These are phyloP conservation scores for Agaricales sp. DNA, from an alignment of 1,284 basidiomycete genomes.

Conservation along the genomic window DNA sequence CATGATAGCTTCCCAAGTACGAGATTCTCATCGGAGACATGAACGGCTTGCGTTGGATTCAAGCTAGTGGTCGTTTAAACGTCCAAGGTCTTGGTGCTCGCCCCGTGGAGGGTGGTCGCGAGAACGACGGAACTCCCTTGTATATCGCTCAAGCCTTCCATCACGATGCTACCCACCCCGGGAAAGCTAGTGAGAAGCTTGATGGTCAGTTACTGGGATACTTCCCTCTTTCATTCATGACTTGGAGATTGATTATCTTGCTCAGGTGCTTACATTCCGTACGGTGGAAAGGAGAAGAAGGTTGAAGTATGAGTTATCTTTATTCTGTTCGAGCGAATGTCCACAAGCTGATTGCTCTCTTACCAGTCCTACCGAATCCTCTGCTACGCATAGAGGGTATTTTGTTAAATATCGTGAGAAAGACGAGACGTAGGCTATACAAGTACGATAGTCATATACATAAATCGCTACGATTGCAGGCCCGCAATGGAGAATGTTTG, in stretches of 20 bases:
- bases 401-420: too few relatives aligned
- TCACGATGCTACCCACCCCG: conserved; percentile 44
- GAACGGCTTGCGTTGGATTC: conserved; percentile 48
- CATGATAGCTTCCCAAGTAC: conserved; percentile 39
- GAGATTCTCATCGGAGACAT: conserved; percentile 62
- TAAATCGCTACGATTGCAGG: too few relatives aligned
- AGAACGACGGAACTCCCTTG: conserved; percentile 47
- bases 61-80: conserved; percentile 33
- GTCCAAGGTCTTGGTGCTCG: conserved; percentile 28
- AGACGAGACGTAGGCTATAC: too few relatives aligned
- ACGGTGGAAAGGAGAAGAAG: conserved; percentile 35
- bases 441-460: too few relatives aligned
- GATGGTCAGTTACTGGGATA: conserved; percentile 27
- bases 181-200: conserved; percentile 49
- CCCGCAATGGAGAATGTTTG: too few relatives aligned
- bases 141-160: conserved; percentile 51
- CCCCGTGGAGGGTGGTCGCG: conserved; percentile 60
- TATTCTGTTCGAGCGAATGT: neutral
- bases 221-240: neutral
- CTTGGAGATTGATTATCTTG: conserved; percentile 2
- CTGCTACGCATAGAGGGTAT: conserved; percentile 9
- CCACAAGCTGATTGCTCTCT: neutral
- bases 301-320: conserved; percentile 3
- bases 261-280: conserved; percentile 41
- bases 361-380: conserved; percentile 9